These are phyloP conservation scores for Agapanthus africanus DNA, from an alignment of 106 monocot species.

Conservation along the genomic window DNA sequence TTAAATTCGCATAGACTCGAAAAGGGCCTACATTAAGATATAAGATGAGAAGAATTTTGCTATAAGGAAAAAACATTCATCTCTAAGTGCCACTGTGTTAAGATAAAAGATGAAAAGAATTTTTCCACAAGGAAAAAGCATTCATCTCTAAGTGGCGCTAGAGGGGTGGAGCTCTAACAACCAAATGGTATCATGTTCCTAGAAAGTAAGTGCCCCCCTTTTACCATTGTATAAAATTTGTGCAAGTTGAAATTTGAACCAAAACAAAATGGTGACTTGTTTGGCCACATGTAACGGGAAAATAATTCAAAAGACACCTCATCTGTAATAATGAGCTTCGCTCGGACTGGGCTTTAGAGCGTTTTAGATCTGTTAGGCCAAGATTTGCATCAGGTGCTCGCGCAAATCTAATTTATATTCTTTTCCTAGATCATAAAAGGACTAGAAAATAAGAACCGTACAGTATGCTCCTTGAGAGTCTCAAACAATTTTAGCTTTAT, in stretches of 20 bases:
- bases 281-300: not conserved
- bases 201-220: not conserved
- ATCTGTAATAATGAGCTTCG: not conserved
- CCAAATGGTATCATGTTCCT: not conserved
- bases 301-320: not conserved
- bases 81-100: too few relatives aligned
- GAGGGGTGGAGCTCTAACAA: not conserved
- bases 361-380: not conserved
- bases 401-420: not conserved
- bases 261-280: not conserved
- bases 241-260: not conserved
- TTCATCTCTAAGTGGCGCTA: too few relatives aligned
- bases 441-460: not conserved
- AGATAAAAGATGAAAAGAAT: too few relatives aligned
- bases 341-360: not conserved
- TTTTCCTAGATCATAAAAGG: conserved; percentile 2
- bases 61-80: not conserved
- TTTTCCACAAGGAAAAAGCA: too few relatives aligned
- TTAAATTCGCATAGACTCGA: not conserved
- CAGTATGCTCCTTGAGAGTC: not conserved
- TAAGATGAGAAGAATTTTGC: not conserved
- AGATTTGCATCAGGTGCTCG: not conserved
- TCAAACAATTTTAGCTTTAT: conserved; percentile 3
- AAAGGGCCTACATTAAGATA: too few relatives aligned
- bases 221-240: not conserved